Percentiles rank a stretch among this genome's conserved stretches.
Evolutionary conservation across 495 filamentous ascomycete species (phyloP).

Genomic region (Neurospora sp.): DNA sequence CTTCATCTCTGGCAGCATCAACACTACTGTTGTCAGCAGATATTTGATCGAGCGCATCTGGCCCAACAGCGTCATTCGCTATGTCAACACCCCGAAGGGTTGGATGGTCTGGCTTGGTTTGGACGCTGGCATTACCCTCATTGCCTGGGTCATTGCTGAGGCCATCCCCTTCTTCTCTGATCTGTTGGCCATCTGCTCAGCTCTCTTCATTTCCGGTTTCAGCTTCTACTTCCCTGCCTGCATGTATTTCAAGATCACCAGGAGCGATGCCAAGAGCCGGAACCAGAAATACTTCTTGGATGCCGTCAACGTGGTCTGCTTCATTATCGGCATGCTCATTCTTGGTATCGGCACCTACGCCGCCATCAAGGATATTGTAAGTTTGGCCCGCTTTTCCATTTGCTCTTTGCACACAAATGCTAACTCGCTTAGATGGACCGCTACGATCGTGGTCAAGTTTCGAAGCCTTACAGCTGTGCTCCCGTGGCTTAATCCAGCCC

Average conservation of each 20-base stretch:
- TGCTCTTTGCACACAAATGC: background rate
- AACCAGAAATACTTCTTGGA: slow-evolving; percentile 37
- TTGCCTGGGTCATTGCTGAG: slow-evolving; percentile 64
- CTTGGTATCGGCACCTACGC: slow-evolving; percentile 50
- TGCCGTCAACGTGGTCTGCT: slow-evolving; percentile 37
- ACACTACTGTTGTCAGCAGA: slow-evolving; percentile 46
- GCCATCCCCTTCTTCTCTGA: slow-evolving; percentile 65
- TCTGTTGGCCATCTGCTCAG: slow-evolving; percentile 49
- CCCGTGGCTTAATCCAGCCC: slow-evolving; percentile 12
- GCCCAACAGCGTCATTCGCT: slow-evolving; percentile 41
- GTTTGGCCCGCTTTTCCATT: slow-evolving; percentile 12
- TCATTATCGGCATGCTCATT: slow-evolving; percentile 46
- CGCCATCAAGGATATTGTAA: slow-evolving; percentile 44
- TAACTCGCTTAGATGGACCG: slow-evolving; percentile 28
- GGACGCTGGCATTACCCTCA: slow-evolving; percentile 45
- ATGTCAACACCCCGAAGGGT: slow-evolving; percentile 50
- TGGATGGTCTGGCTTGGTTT: slow-evolving; percentile 52
- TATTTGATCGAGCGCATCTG: slow-evolving; percentile 59
- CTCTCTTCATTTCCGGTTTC: slow-evolving; percentile 54
- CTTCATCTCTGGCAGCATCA: slow-evolving; percentile 57
- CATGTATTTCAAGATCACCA: slow-evolving; percentile 57
- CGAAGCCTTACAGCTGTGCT: slow-evolving; percentile 40
- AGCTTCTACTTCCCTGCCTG: slow-evolving; percentile 54
- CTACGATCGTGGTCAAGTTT: slow-evolving; percentile 32
- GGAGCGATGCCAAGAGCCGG: slow-evolving; percentile 38